Evolutionary conservation across 768 basidiomycete species (phyloP).

Genomic region (Boletus barrowsii): DNA sequence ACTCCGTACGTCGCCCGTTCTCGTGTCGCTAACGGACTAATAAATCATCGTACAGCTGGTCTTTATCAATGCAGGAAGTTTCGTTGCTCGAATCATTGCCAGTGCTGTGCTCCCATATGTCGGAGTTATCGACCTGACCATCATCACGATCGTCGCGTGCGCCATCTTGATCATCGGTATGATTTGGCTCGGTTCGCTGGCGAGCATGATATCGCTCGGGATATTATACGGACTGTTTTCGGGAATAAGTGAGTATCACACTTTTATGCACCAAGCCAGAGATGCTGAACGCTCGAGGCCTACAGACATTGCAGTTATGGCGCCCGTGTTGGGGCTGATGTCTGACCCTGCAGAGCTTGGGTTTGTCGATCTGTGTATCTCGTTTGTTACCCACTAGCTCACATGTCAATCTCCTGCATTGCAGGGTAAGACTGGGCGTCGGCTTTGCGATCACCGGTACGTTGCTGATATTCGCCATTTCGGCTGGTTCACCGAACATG

Average conservation of each 20-base stretch:
- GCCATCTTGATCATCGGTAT: constrained; percentile 44
- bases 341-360: constrained; percentile 52
- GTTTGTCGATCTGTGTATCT: constrained; percentile 14
- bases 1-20: constrained; percentile 37
- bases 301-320: constrained; percentile 37
- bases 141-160: constrained; percentile 33
- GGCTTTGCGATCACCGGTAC: constrained; percentile 43
- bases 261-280: not conserved
- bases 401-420: not conserved
- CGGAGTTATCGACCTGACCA: constrained; percentile 45
- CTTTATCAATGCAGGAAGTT: constrained; percentile 49
- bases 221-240: constrained; percentile 48
- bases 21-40: not conserved
- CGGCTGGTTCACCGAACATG: too few relatives aligned
- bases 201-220: constrained; percentile 41
- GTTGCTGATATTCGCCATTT: constrained; percentile 3
- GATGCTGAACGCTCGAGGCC: not conserved
- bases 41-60: constrained; percentile 36
- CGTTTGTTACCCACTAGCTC: not conserved
- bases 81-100: constrained; percentile 47
- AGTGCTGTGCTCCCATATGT: constrained; percentile 36
- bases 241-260: constrained; percentile 37
- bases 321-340: constrained; percentile 47
- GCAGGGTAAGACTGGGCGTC: constrained; percentile 42
- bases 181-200: constrained; percentile 38